Evolutionary conservation across 495 filamentous ascomycete genomes (phyloP).

Genomic region (Aspergillus nidulans): DNA sequence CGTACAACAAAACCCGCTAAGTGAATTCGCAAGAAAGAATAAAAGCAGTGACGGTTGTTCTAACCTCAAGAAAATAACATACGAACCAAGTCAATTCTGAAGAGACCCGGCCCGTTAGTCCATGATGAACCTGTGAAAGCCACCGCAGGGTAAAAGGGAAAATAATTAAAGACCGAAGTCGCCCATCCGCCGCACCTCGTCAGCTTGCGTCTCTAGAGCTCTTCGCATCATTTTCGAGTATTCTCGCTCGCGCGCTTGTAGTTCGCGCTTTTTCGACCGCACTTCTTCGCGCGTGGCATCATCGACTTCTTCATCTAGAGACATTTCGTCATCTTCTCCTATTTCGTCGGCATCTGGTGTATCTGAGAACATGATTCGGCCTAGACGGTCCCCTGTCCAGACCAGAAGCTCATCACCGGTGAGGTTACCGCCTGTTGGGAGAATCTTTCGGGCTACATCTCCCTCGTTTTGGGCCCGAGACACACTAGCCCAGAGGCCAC

Average conservation of each 20-base stretch:
- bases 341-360: slow-evolving; percentile 36
- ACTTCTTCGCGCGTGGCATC: slow-evolving; percentile 34
- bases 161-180: slow-evolving; percentile 49
- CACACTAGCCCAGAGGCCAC: slow-evolving; percentile 29
- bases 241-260: slow-evolving; percentile 43
- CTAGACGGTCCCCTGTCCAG: slow-evolving; percentile 79
- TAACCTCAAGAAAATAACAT: not conserved
- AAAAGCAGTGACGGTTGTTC: not conserved
- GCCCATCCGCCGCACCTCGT: slow-evolving; percentile 74
- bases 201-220: slow-evolving; percentile 72
- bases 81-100: not conserved
- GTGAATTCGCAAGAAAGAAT: not conserved
- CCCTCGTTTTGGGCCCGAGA: slow-evolving; percentile 20
- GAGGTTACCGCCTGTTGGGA: slow-evolving; percentile 52
- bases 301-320: slow-evolving; percentile 32
- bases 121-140: not conserved
- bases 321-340: slow-evolving; percentile 40
- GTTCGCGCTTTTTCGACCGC: slow-evolving; percentile 38
- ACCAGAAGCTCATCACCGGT: slow-evolving; percentile 62
- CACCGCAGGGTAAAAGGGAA: not conserved
- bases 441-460: slow-evolving; percentile 65
- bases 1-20: not conserved
- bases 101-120: not conserved
- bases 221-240: slow-evolving; percentile 68
- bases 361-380: slow-evolving; percentile 60